Evolutionary conservation across 257 asterid genomes (phyloP).

Genomic region (Solanum clarkiae): DNA sequence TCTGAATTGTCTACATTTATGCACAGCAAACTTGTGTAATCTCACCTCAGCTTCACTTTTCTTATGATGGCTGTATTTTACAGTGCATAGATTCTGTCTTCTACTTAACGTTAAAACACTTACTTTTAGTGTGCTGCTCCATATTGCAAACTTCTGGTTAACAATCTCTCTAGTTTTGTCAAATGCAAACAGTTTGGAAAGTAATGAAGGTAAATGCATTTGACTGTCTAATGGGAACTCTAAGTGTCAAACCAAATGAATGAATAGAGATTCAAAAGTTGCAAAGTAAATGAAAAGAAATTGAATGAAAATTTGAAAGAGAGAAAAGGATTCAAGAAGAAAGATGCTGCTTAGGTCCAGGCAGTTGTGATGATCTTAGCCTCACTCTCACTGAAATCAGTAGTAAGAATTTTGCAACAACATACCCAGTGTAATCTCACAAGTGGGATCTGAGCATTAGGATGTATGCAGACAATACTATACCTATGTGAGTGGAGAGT

Average conservation of each 20-base stretch:
- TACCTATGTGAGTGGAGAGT: neutral
- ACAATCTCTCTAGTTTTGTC: neutral
- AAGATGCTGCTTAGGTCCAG: neutral
- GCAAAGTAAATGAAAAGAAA: neutral
- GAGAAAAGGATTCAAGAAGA: neutral
- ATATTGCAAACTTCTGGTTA: neutral
- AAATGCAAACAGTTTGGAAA: neutral
- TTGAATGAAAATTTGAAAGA: neutral
- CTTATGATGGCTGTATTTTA: neutral
- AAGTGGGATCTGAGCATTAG: neutral
- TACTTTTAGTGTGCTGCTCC: neutral
- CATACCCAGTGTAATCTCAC: neutral
- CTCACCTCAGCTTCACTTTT: neutral
- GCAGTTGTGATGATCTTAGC: neutral
- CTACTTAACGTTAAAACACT: neutral
- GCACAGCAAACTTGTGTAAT: neutral
- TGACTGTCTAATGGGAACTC: neutral
- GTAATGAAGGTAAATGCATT: neutral
- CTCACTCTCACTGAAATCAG: neutral
- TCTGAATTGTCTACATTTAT: neutral
- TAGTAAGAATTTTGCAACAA: neutral
- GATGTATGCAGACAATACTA: neutral
- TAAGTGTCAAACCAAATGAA: neutral
- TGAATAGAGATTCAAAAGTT: neutral
- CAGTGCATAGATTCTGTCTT: neutral